Evolutionary conservation across 2,329 filamentous ascomycete genomes (phyloP).

Genomic region (Neofusicoccum sp.): DNA sequence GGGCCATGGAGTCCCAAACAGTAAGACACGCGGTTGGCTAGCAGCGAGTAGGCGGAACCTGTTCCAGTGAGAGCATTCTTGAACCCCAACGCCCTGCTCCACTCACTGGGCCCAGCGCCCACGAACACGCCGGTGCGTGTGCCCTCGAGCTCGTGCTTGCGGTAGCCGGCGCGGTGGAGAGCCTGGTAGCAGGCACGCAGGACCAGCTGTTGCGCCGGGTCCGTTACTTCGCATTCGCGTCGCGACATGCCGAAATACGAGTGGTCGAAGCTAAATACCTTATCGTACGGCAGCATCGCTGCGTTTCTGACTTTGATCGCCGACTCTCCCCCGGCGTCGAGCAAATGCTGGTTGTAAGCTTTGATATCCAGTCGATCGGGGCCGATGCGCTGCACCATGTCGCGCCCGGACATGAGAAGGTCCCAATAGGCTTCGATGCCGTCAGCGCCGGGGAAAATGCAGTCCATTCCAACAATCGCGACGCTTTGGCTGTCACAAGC

Average conservation of each 20-base stretch:
- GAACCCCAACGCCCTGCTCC: not conserved
- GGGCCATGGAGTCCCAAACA: constrained; percentile 35
- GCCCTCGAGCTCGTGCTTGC: constrained; percentile 18
- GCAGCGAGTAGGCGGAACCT: constrained; percentile 32
- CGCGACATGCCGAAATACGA: not conserved
- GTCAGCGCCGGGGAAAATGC: not conserved
- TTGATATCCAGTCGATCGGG: not conserved
- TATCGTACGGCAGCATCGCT: not conserved
- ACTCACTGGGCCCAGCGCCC: constrained; percentile 21
- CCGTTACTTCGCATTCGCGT: not conserved
- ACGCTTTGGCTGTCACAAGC: not conserved
- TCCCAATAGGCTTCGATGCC: not conserved
- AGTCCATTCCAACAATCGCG: not conserved
- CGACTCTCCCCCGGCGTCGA: not conserved
- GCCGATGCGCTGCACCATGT: not conserved
- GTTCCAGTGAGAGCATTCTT: not conserved
- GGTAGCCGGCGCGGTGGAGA: constrained; percentile 14
- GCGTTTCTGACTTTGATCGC: not conserved
- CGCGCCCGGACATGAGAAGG: not conserved
- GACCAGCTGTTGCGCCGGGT: not conserved
- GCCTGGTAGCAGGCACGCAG: not conserved
- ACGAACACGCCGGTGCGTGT: constrained; percentile 30
- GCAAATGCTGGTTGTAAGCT: not conserved
- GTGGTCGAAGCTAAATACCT: not conserved
- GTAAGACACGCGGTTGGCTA: constrained; percentile 33